Conservation (phyloP, 169 alveolate species). For the Babesia bovis region DNA sequence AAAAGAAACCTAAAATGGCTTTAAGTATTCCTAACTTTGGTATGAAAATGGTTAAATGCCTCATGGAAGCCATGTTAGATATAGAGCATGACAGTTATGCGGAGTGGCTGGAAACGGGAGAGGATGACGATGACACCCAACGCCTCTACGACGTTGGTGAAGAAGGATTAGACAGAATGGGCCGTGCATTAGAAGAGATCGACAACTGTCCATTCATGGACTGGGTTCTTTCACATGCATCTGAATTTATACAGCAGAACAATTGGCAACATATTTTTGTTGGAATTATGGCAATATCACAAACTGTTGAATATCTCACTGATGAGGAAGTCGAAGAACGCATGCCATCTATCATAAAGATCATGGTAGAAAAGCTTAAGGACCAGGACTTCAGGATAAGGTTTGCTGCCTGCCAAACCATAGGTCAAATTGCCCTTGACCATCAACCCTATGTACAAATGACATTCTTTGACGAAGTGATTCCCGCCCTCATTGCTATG, state of each 20-base stretch:
- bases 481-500: slow-evolving; percentile 81
- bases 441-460: slow-evolving; percentile 88
- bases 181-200: slow-evolving; percentile 77
- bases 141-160: slow-evolving; percentile 84
- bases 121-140: slow-evolving; percentile 80
- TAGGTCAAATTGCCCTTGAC: slow-evolving; percentile 89
- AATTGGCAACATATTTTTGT: slow-evolving; percentile 86
- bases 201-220: slow-evolving; percentile 79
- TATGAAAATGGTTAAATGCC: slow-evolving; percentile 67
- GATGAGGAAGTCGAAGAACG: slow-evolving; percentile 85
- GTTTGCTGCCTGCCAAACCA: slow-evolving; percentile 90
- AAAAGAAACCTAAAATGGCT: slow-evolving; percentile 77
- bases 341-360: slow-evolving; percentile 77
- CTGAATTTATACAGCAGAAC: slow-evolving; percentile 76
- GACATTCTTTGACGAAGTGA: slow-evolving; percentile 68
- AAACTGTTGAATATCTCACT: slow-evolving; percentile 82
- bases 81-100: slow-evolving; percentile 81
- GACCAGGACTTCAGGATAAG: slow-evolving; percentile 88
- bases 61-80: slow-evolving; percentile 81
- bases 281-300: slow-evolving; percentile 86
- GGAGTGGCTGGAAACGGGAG: slow-evolving; percentile 82
- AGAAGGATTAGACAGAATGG: slow-evolving; percentile 83
- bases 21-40: slow-evolving; percentile 76
- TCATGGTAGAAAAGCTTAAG: slow-evolving; percentile 75
- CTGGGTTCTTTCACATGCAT: slow-evolving; percentile 74